phyloP scores from a whole-genome alignment of 2,329 filamentous ascomycete genomes.

The Dactylellina leptospora region DNA sequence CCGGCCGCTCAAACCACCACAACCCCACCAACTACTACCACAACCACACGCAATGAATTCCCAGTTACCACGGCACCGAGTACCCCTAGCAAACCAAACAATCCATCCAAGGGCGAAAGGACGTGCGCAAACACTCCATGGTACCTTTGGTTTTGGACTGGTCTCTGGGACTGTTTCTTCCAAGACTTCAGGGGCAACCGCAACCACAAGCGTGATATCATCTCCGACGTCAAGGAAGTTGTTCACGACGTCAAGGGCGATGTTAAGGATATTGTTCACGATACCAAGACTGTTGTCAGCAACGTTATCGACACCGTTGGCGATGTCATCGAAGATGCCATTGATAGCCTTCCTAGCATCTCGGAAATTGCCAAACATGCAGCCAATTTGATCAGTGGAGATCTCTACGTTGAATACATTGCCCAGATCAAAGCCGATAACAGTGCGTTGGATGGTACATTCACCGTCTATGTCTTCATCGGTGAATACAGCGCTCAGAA shows the following conservation, averaged over 20 bases:
- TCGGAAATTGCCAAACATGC: constrained; percentile 29
- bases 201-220: constrained; percentile 23
- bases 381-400: constrained; percentile 37
- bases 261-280: constrained; percentile 4
- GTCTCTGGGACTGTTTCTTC: constrained; percentile 29
- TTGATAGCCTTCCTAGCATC: constrained; percentile 38
- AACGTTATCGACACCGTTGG: constrained; percentile 10
- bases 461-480: constrained; percentile 60
- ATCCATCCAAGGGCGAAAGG: neutral
- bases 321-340: constrained; percentile 23
- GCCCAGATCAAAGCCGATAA: constrained; percentile 60
- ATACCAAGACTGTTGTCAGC: constrained; percentile 2
- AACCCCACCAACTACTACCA: neutral
- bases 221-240: constrained; percentile 1
- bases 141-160: constrained; percentile 36
- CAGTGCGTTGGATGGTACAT: constrained; percentile 59
- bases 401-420: constrained; percentile 59
- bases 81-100: neutral
- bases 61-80: neutral
- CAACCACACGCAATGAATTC: neutral
- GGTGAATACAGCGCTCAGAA: constrained; percentile 58
- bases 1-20: constrained; percentile 1
- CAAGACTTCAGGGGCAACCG: constrained; percentile 1
- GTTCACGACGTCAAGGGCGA: constrained; percentile 16
- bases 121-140: constrained; percentile 40